phyloP scores from a whole-genome alignment of 2,329 filamentous ascomycete genomes.

The Calonectria pseudoreteaudii region DNA sequence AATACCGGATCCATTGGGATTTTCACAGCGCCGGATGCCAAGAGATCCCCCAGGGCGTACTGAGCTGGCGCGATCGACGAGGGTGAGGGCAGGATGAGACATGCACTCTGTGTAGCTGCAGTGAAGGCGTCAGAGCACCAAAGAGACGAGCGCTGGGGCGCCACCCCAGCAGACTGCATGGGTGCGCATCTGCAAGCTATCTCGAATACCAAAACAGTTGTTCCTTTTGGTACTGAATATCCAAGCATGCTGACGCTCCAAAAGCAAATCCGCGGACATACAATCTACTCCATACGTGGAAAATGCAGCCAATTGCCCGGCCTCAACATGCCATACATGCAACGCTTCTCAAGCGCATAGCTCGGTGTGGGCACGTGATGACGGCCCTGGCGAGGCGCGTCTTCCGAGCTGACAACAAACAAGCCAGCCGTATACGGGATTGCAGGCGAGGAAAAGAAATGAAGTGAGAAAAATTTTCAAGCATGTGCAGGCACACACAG shows the following conservation, averaged over 20 bases:
- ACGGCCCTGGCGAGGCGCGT: neutral
- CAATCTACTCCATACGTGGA: neutral
- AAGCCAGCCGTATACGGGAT: neutral
- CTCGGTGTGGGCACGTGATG: constrained; percentile 35
- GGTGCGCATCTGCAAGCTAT: constrained; percentile 6
- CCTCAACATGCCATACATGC: neutral
- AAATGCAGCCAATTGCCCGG: neutral
- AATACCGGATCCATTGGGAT: too few relatives aligned
- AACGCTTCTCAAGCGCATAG: neutral
- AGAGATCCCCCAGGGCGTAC: neutral
- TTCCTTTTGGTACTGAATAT: neutral
- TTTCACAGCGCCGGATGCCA: neutral
- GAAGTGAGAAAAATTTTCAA: neutral
- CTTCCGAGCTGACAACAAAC: neutral
- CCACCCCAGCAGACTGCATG: neutral
- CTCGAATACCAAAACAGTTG: neutral
- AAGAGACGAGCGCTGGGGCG: neutral
- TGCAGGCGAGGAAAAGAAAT: neutral
- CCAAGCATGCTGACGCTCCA: neutral
- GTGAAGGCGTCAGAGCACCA: neutral
- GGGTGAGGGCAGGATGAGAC: neutral
- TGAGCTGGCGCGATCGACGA: neutral
- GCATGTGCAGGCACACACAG: neutral
- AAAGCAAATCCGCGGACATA: neutral
- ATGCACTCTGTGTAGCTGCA: constrained; percentile 1